Evolutionary conservation across 2,329 filamentous ascomycete species (phyloP), one percentile per base, ranked within the genome.

Genomic region (Alternaria sp.): DNA sequence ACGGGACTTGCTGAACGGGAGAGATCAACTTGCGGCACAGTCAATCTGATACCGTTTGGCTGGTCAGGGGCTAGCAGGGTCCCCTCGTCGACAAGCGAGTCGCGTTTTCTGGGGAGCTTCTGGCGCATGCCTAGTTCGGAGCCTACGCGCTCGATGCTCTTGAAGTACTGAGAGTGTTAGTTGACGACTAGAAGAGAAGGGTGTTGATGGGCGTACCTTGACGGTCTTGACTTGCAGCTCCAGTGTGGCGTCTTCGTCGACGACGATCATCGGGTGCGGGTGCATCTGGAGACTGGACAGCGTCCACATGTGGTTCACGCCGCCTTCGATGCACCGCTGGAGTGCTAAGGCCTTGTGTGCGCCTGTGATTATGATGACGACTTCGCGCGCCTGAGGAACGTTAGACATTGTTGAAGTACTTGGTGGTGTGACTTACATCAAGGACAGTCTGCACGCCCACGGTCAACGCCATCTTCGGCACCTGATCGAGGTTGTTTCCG

Each of bases 291-390:
- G 84, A 58, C 88, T 89, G 9, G 92, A 95, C 7, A 96, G 85
- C 1, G 93, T 95, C 92, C 93, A 96, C 91, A 95, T 95, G 81
- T 96, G 93, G 79, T 93, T 95, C 65, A 96, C 87, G 28, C 90
- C 91, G 60, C 90, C 90, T 79, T 96, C 93, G 67, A 96, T 88
- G 70, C 91, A 93, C 72, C 89, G 90, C 78, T 94, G 91, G 66
- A 96, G 82, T 26, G 93, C 93, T 32, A 91, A 83, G 1, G 92
- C 88, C 81, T 96, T 96, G 83, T 93, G 91, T 46, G 91, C 89
- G 21, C 93, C 93, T 1, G 92, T 88, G 67, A 93, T 93, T 71
- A 96, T 92, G 70, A 93, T 89, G 26, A 96, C 89, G 10, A 96
- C 91, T 80, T 96, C 93, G 57, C 90, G 84, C 3, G 92, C 90